Evolutionary conservation across 2,329 filamentous ascomycete species (phyloP).

Genomic region (Chrysoporthe deuterocubensis): DNA sequence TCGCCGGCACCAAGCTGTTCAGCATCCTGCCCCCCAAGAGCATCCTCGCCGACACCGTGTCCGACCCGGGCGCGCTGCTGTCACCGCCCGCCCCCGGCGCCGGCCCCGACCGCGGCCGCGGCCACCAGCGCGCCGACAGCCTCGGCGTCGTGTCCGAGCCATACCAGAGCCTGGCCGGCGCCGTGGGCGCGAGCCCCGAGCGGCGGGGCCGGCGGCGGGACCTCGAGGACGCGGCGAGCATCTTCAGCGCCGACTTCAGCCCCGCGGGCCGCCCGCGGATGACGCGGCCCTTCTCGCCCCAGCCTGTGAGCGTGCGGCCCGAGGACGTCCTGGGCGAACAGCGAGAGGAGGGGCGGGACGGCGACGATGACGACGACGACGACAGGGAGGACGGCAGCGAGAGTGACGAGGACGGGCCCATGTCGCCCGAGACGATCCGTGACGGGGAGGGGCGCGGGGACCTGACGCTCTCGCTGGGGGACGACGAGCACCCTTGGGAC

Average conservation of each 20-base stretch:
- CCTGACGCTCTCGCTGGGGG: slow-evolving; percentile 18
- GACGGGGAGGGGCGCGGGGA: slow-evolving; percentile 24
- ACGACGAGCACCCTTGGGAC: slow-evolving; percentile 12
- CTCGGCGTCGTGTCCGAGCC: slow-evolving; percentile 55
- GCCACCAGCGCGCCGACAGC: slow-evolving; percentile 57
- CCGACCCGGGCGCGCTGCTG: slow-evolving; percentile 40
- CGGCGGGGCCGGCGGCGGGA: slow-evolving; percentile 32
- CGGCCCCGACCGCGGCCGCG: slow-evolving; percentile 12
- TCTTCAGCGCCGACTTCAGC: slow-evolving; percentile 43
- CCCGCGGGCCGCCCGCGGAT: slow-evolving; percentile 59
- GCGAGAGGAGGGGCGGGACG: slow-evolving; percentile 30
- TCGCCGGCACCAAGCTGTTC: slow-evolving; percentile 58
- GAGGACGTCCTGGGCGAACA: slow-evolving; percentile 36
- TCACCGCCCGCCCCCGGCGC: slow-evolving; percentile 20
- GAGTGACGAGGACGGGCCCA: slow-evolving; percentile 29
- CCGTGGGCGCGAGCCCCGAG: slow-evolving; percentile 40
- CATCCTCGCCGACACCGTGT: slow-evolving; percentile 59
- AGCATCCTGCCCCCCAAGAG: slow-evolving; percentile 67
- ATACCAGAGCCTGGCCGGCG: slow-evolving; percentile 62
- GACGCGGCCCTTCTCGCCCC: slow-evolving; percentile 64
- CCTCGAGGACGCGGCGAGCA: slow-evolving; percentile 52
- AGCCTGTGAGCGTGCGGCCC: slow-evolving; percentile 45
- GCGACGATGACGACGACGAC: slow-evolving; percentile 31
- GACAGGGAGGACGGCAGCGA: slow-evolving; percentile 30
- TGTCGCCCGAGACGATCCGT: slow-evolving; percentile 24